Evolutionary conservation across 441 rosid genomes (phyloP).

Genomic region (Pelargonium myrrhifolium): DNA sequence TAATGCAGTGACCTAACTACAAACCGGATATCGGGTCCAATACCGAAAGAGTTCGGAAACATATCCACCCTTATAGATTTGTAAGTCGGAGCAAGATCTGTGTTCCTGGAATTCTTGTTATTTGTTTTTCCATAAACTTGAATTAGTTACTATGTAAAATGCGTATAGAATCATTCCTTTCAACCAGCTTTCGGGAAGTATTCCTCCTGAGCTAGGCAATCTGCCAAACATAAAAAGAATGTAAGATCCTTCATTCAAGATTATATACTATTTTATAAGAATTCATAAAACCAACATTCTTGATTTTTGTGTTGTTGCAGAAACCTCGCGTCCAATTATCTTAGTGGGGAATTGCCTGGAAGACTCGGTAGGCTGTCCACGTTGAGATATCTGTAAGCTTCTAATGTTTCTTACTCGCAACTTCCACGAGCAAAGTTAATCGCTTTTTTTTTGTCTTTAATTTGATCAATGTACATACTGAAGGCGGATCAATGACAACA

Average conservation of each 20-base stretch:
- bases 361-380: conserved; percentile 37
- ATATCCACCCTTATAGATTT: conserved; percentile 27
- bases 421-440: background rate
- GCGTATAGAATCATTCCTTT: conserved; percentile 29
- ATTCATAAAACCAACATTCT: no score
- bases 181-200: conserved; percentile 44
- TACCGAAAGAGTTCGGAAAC: conserved; percentile 50
- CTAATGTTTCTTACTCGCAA: background rate
- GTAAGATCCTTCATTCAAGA: conserved; percentile 26
- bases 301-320: conserved; percentile 28
- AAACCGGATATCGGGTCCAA: conserved; percentile 44
- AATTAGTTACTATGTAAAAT: background rate
- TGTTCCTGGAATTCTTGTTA: no score
- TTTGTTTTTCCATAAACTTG: no score
- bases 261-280: no score
- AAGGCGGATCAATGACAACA: conserved; percentile 47
- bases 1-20: conserved; percentile 12
- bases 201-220: conserved; percentile 50
- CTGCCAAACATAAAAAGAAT: conserved; percentile 22
- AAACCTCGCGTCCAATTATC: conserved; percentile 37
- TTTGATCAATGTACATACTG: conserved; percentile 2
- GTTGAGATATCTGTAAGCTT: conserved; percentile 41
- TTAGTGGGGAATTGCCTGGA: conserved; percentile 46
- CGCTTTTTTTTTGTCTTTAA: no score
- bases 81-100: conserved; percentile 34